These are phyloP conservation scores for Jimgerdemannia lactiflua DNA, from an alignment of 192 early-diverging fungal genomes.

Conservation along the genomic window DNA sequence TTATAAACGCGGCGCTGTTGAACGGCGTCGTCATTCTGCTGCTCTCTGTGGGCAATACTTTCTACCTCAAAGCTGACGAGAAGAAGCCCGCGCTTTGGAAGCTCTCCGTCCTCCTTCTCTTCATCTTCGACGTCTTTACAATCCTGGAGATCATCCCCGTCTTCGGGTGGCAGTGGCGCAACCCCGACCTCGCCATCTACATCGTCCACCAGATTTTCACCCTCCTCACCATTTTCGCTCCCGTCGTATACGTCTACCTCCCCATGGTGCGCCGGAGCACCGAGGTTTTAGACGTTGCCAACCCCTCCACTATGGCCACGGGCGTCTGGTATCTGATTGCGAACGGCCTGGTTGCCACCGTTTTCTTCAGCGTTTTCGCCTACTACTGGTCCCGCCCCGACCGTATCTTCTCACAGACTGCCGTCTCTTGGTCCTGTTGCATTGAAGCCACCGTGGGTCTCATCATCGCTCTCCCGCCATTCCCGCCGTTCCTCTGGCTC, in stretches of 20 bases:
- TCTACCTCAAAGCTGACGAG: background rate
- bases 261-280: background rate
- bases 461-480: background rate
- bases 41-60: background rate
- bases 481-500: background rate
- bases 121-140: background rate
- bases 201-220: background rate
- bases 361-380: background rate
- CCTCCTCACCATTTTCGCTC: background rate
- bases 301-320: background rate
- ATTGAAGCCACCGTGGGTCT: background rate
- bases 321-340: background rate
- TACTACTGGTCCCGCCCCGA: background rate
- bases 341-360: background rate
- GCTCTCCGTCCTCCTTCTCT: background rate
- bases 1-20: background rate
- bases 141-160: background rate
- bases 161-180: background rate
- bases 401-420: background rate
- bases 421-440: background rate
- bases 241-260: background rate
- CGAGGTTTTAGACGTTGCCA: background rate
- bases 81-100: background rate
- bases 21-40: background rate
- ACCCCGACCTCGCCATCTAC: background rate